These are phyloP conservation scores for Otatea glauca DNA, from an alignment of 176 grass and related monocot genomes.

Conservation along the genomic window DNA sequence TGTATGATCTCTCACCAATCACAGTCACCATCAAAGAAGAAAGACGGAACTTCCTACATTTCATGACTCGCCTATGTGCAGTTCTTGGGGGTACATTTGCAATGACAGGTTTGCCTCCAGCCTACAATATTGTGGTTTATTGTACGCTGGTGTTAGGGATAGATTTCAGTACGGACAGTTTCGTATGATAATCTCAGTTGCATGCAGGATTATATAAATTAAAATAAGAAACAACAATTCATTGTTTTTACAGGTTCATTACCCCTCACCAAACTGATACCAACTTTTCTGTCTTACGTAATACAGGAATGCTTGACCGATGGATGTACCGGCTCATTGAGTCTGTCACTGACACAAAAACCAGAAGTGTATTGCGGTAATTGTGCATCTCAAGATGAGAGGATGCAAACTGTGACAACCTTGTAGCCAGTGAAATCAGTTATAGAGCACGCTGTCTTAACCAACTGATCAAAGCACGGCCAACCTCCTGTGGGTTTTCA, in stretches of 20 bases:
- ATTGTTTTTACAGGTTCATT: background rate
- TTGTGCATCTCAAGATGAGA: background rate
- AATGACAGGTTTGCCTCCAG: conserved; percentile 71
- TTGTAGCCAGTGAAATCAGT: conserved; percentile 28
- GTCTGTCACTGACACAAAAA: conserved; percentile 66
- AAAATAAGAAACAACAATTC: background rate
- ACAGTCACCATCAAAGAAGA: conserved; percentile 98
- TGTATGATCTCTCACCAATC: conserved; percentile 98
- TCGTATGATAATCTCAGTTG: background rate
- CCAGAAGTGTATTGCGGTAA: conserved; percentile 69
- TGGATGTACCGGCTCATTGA: conserved; percentile 96
- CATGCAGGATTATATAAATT: background rate
- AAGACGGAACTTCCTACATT: conserved; percentile 93
- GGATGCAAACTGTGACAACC: background rate
- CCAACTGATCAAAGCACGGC: conserved; percentile 18
- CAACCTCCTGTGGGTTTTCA: conserved; percentile 10
- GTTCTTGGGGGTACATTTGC: conserved; percentile 99
- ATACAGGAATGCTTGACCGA: conserved; percentile 92
- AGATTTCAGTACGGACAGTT: background rate
- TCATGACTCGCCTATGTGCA: conserved; percentile 89
- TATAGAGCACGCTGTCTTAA: conserved; percentile 10
- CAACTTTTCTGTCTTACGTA: background rate
- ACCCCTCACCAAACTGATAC: conserved; percentile 1
- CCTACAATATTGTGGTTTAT: conserved; percentile 5
- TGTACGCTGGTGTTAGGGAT: background rate